Base-by-base conservation (phyloP, 768 basidiomycete genomes). In the Amanita phalloides region DNA sequence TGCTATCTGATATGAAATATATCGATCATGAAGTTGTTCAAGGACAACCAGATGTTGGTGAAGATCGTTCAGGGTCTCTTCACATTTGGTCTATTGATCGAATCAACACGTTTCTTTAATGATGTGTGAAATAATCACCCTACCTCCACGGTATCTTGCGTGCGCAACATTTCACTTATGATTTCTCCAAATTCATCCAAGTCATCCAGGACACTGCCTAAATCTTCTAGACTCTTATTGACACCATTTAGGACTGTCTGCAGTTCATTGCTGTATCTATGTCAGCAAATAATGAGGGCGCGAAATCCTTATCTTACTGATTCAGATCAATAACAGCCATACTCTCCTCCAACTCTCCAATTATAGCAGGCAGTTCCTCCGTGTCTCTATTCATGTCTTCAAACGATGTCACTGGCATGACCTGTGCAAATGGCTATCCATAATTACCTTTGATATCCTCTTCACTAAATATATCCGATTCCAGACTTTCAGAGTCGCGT, bases 301-400 rank as follows among this genome's bases (percentile, higher is more conserved):
- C 4, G 45, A 21, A 37, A 38, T 20, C 65, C 82, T 26, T 13
- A 23, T 6, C 51, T 35, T 62, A 90, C 88, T 81, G 73, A 42
- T 75, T 69, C 5, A 62, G 64, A 43, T 81, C 71, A 49, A 90
- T 79, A 5, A 70, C 62, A n/a, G 58, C 57, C 9, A 76, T 69
- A 53, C 73, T 71, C 35, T 77, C 77, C 56, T 90, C 82, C 37
- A 91, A 62, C 56, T 91, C 90, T 2, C 69, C 62, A 67, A 92
- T 79, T 48, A 92, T 88, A 3, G 74, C 69, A 3, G 84, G 84
- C 5, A 92, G 69, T 60, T 90, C 88, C 8, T 84, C 77, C 1
- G 85, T 86, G 61, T 92, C 89, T 37, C 86, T 74, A 57, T 83
- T 79, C 82, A 92, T 90, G 26, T 80, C 90, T 89, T 48, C 36